phyloP scores from a whole-genome alignment of 345 rosid genomes.

The Theobroma cacao region DNA sequence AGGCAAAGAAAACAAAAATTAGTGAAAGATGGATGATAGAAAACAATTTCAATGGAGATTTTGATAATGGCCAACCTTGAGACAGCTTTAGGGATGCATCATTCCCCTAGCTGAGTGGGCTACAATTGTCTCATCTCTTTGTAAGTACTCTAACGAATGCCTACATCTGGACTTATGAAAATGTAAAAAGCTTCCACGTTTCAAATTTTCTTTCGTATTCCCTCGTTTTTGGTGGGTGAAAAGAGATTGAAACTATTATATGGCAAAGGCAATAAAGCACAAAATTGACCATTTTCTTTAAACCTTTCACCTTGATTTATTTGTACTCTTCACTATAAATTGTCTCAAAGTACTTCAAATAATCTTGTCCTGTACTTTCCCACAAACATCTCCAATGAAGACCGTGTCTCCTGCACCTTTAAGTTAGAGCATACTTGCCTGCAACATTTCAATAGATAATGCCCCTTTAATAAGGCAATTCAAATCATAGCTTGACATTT shows the following conservation, averaged over 20 bases:
- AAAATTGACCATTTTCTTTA: constrained; percentile 3
- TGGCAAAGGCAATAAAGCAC: not conserved
- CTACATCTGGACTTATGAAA: constrained; percentile 31
- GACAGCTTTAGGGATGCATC: constrained; percentile 58
- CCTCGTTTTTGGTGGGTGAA: not conserved
- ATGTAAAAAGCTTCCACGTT: no score
- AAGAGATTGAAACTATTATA: no score
- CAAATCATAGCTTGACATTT: no score
- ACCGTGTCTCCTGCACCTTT: no score
- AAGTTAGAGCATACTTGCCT: no score
- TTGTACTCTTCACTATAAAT: constrained; percentile 43
- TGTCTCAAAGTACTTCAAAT: constrained; percentile 55
- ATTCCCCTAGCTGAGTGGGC: constrained; percentile 58
- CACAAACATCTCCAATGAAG: constrained; percentile 63
- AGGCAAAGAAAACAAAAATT: no score
- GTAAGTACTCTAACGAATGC: constrained; percentile 62
- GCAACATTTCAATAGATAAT: no score
- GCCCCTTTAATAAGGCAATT: no score
- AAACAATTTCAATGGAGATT: constrained; percentile 44
- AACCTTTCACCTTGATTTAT: constrained; percentile 47
- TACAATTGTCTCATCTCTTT: constrained; percentile 56
- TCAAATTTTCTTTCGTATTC: no score
- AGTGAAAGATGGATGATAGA: no score
- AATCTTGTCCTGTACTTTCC: constrained; percentile 65
- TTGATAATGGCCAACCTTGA: constrained; percentile 69